Conservation (phyloP, 768 basidiomycete genomes). For the Kwoniella dendrophila region DNA sequence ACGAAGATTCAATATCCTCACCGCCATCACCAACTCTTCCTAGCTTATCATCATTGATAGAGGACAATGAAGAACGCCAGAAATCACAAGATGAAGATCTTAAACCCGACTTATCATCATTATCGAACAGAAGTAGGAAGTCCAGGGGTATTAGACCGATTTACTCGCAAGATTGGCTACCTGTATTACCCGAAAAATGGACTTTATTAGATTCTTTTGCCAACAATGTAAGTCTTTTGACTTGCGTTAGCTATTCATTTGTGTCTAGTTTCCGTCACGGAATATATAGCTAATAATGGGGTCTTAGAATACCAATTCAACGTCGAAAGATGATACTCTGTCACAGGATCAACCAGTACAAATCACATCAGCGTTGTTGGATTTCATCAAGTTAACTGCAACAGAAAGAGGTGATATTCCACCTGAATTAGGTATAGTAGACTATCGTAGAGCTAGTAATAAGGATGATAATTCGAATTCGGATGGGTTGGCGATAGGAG, state of each 20-base stretch:
- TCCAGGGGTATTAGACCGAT: conserved; percentile 11
- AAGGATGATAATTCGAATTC: neutral
- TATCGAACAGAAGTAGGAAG: neutral
- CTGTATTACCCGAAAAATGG: conserved; percentile 34
- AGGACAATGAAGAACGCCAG: neutral
- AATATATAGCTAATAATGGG: neutral
- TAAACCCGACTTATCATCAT: conserved; percentile 27
- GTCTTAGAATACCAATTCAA: neutral
- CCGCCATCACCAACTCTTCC: conserved; percentile 15
- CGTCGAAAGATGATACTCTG: neutral
- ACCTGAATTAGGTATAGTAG: conserved; percentile 47
- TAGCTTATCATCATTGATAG: neutral
- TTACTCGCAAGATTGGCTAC: conserved; percentile 38
- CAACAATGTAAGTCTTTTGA: neutral
- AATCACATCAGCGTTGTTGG: conserved; percentile 38
- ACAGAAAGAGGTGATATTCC: conserved; percentile 42
- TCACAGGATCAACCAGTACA: conserved; percentile 8
- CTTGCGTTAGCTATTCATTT: neutral
- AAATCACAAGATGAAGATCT: conserved; percentile 8
- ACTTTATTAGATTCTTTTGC: conserved; percentile 17
- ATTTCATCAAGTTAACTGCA: conserved; percentile 47
- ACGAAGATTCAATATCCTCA: neutral
- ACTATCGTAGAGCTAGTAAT: conserved; percentile 30
- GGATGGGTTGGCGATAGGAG: neutral
- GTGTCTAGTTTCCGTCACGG: neutral